Evolutionary conservation across 441 rosid species (phyloP), one percentile per base, ranked within the genome.

Genomic region (Cnidoscolus chayamansa): DNA sequence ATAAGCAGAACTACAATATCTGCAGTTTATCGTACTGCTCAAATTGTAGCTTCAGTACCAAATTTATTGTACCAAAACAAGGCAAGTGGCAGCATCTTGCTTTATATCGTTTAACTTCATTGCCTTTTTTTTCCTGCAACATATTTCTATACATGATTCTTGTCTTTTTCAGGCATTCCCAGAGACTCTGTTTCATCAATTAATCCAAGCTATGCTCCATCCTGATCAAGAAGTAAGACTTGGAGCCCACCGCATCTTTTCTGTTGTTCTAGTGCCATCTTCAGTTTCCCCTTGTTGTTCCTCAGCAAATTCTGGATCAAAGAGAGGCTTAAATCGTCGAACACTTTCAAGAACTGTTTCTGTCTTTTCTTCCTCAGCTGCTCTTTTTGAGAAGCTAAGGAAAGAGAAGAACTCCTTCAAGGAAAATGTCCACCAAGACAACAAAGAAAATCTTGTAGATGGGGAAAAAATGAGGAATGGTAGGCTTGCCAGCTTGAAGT

Each of bases 341-440:
- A 85, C 97, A 3, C 93, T 96, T 63, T 93, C 98, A 53, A 93
- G 98, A 86, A 88, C 89, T 7, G 97, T 91, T n/a, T 93, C 97
- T 65, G 99, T 89, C 72, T 96, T 96, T 83, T 96, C 99, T 84
- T 96, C 99, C 54, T 96, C 98, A 25, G 90, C 98, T 77, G 99
- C 99, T 65, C 94, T 96, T 75, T 93, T 93, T 75, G 92, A 96
- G 81, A 91, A 96, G 92, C 84, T 91, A 65, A 87, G 76, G 83
- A 88, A 77, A 58, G 90, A 83, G n/a, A 90, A 81, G 77, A 55
- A 83, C 72, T 73, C 77, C 17, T 77, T 74, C 0, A 82, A 69
- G 80, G 82, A 77, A 77, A 73, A 49, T 66, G 43, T 64, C 68
- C 63, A 45, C 72, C 83, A 74, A 77, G 87, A 81, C n/a, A 74